Base-by-base conservation (phyloP, 306 rosid species). In the Medicago ruthenica region DNA sequence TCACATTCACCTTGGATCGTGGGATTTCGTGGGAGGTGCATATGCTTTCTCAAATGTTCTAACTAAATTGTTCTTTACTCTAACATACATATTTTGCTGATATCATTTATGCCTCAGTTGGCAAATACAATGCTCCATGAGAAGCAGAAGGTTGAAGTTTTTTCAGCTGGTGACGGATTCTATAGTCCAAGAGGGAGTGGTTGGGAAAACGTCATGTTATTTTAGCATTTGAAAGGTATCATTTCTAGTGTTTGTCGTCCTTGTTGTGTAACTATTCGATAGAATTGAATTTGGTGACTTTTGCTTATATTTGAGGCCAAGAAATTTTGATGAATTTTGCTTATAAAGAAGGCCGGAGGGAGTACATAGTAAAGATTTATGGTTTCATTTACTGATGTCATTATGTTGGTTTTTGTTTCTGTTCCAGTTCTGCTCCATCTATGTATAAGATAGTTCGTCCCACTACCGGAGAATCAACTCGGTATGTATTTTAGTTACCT, bases 141-240 rank as follows among this genome's bases (percentile, higher is more conserved):
- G 54, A 94, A 88, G 87, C 89, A 85, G 73, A 86, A 84, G 86
- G 97, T 86, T 76, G 90, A 92, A 58, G 87, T 81, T 70, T 84
- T 89, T 76, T 94, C 93, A 57, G 37, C 85, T 71, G 80, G 83
- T 82, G 96, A 90, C 78, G 96, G 97, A 47, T 94, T 94, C 85
- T 94, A 94, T 68, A 92, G 79, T 94, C 98, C 62, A 94, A 74
- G 79, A 85, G 97, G 87, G 97, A 94, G 75, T 94, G 96, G 97
- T 50, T 90, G 81, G 97, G 98, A 48, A 90, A 82, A 80, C 91
- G 88, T 37, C 98, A 88, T 81, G 80, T 90, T 45, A 45, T n/a
- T 45, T 45, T 45, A 45, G 51, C 51, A 1, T 45, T 45, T 45
- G n/a, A 5, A 45, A 45, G 51, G 51, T 45, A 42, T 45, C 15